Percentiles rank a stretch among this genome's conserved stretches.
Conservation (phyloP, 2,329 filamentous ascomycete genomes). For the Xylaria sp. region DNA sequence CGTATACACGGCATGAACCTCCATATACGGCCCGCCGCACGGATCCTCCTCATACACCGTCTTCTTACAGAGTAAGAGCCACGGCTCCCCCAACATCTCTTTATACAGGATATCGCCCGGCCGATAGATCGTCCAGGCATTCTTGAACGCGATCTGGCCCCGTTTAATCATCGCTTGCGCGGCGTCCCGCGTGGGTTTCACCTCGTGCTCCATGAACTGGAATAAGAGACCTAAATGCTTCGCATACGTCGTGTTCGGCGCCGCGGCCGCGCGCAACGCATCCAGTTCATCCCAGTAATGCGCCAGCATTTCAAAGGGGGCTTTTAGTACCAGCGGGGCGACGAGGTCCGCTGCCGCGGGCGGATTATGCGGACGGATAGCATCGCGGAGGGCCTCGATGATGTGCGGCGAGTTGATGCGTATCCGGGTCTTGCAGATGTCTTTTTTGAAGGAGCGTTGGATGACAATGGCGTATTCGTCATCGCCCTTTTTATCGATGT, state of each 20-base stretch:
- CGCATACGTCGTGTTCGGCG: constrained; percentile 11
- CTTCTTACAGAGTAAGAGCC: constrained; percentile 27
- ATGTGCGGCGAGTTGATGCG: constrained; percentile 29
- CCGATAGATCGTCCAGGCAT: constrained; percentile 28
- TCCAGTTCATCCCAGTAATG: constrained; percentile 29
- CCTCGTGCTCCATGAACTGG: constrained; percentile 29
- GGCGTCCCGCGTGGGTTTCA: constrained; percentile 20
- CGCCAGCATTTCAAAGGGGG: constrained; percentile 27
- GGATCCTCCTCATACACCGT: constrained; percentile 25
- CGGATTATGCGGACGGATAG: constrained; percentile 22
- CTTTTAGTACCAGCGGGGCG: constrained; percentile 22
- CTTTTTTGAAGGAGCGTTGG: constrained; percentile 18
- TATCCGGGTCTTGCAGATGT: constrained; percentile 19
- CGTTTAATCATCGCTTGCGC: constrained; percentile 26
- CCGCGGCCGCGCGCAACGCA: constrained; percentile 15
- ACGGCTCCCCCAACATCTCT: constrained; percentile 24
- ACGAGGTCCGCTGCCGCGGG: constrained; percentile 24
- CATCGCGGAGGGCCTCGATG: constrained; percentile 26
- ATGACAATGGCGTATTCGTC: constrained; percentile 26
- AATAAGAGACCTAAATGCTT: constrained; percentile 29
- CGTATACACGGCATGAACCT: constrained; percentile 27
- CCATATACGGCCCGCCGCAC: constrained; percentile 22
- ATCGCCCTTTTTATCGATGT: constrained; percentile 17
- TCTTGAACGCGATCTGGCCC: constrained; percentile 25
- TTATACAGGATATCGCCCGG: constrained; percentile 28